Conservation (phyloP, 768 basidiomycete species). For the Suillus variegatus region DNA sequence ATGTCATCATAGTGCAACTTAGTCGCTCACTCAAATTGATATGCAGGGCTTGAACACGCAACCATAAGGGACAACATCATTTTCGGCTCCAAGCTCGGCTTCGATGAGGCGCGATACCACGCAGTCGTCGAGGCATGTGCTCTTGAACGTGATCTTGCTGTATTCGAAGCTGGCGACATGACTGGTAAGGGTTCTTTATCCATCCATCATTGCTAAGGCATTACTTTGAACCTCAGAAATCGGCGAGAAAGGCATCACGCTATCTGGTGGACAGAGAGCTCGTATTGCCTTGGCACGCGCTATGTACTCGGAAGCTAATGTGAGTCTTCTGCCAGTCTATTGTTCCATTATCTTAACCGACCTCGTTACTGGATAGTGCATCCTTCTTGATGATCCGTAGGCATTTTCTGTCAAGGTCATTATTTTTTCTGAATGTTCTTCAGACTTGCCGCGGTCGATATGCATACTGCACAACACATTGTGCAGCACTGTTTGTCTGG, state of each 20-base stretch:
- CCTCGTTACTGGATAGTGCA: conserved; percentile 36
- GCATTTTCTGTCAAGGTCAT: conserved; percentile 30
- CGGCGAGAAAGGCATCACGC: conserved; percentile 69
- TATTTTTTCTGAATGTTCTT: conserved; percentile 14
- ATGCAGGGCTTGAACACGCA: conserved; percentile 72
- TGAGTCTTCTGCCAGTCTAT: conserved; percentile 22
- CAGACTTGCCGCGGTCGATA: conserved; percentile 71
- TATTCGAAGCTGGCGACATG: conserved; percentile 75
- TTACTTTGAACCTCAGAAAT: conserved; percentile 48
- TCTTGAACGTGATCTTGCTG: conserved; percentile 65
- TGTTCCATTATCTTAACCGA: conserved; percentile 7
- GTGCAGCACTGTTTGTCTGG: conserved; percentile 66
- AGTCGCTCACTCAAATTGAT: conserved; percentile 20
- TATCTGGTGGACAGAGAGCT: conserved; percentile 76
- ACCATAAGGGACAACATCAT: conserved; percentile 82
- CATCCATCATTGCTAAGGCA: not conserved
- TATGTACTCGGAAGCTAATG: conserved; percentile 70
- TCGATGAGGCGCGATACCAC: conserved; percentile 64
- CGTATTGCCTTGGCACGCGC: conserved; percentile 78
- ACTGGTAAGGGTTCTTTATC: conserved; percentile 48
- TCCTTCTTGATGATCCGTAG: conserved; percentile 74
- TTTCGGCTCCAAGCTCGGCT: conserved; percentile 63
- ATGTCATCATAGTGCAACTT: conserved; percentile 12
- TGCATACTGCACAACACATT: conserved; percentile 75
- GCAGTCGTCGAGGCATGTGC: conserved; percentile 75